These are phyloP conservation scores for Penicillium sp. DNA, from an alignment of 2,329 filamentous ascomycete genomes.

Conservation along the genomic window DNA sequence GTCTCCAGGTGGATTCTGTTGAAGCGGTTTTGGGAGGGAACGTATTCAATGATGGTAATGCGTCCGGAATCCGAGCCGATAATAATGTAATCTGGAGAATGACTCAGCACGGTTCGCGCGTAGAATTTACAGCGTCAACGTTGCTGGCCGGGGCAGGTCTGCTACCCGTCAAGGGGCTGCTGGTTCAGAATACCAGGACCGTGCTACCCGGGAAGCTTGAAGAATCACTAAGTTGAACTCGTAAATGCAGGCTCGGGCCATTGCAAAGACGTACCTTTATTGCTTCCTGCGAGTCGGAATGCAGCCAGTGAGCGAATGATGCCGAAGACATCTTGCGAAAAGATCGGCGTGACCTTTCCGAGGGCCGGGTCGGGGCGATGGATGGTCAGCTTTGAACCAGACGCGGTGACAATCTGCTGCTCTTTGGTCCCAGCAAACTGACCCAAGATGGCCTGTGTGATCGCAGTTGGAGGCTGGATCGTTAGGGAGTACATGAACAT, in stretches of 20 bases:
- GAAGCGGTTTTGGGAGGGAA: conserved; percentile 81
- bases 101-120: conserved; percentile 43
- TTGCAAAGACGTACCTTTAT: conserved; percentile 71
- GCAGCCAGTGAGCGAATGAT: conserved; percentile 87
- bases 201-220: conserved; percentile 59
- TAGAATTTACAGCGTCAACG: conserved; percentile 30
- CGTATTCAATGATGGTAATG: conserved; percentile 89
- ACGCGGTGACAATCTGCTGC: conserved; percentile 93
- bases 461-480: conserved; percentile 83
- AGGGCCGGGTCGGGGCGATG: conserved; percentile 80
- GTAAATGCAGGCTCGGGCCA: conserved; percentile 23
- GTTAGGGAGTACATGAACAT: conserved; percentile 99
- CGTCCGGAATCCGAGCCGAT: conserved; percentile 93
- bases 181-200: conserved; percentile 36
- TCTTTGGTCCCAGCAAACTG: conserved; percentile 96
- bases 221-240: conserved; percentile 67
- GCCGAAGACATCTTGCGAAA: conserved; percentile 92
- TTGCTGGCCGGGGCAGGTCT: conserved; percentile 36
- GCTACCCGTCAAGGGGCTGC: conserved; percentile 28
- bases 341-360: conserved; percentile 79
- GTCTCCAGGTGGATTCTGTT: conserved; percentile 91
- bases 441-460: conserved; percentile 86
- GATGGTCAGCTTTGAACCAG: conserved; percentile 83
- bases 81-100: conserved; percentile 80
- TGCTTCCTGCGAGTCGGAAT: conserved; percentile 89